Conservation (phyloP, 129 eudicot genomes). For the sunflower (Helianthus annuus) region DNA sequence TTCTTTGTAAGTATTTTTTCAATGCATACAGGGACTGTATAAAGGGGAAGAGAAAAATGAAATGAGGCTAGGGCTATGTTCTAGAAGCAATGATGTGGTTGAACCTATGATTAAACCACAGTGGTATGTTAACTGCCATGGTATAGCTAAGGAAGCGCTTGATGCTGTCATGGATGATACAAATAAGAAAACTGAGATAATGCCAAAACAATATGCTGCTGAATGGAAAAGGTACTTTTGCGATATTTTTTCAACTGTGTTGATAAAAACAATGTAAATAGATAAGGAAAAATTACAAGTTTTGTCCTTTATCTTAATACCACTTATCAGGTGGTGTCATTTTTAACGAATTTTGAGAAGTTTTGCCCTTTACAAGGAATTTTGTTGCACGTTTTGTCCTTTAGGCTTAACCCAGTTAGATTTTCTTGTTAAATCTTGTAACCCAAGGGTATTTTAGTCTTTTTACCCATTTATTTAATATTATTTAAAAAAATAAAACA, state of each 20-base stretch:
- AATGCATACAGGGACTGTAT: slow-evolving; percentile 63
- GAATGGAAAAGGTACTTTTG: slow-evolving; percentile 80
- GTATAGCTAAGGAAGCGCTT: slow-evolving; percentile 81
- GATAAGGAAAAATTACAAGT: no score
- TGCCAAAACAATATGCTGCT: slow-evolving; percentile 85
- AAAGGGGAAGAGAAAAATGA: slow-evolving; percentile 79
- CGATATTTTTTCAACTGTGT: neutral
- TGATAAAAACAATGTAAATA: neutral
- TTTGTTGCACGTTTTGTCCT: no score
- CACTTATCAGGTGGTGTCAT: no score
- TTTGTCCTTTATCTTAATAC: no score
- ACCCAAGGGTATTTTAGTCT: no score
- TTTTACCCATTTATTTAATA: no score
- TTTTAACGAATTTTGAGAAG: no score
- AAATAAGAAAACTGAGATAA: slow-evolving; percentile 64
- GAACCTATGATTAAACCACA: slow-evolving; percentile 98
- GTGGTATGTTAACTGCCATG: slow-evolving; percentile 86
- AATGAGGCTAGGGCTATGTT: slow-evolving; percentile 96
- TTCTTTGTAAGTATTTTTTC: neutral
- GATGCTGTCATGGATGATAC: slow-evolving; percentile 70
- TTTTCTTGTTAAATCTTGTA: no score
- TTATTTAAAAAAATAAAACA: no score
- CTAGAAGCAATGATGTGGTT: slow-evolving; percentile 88
- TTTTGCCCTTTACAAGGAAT: no score
- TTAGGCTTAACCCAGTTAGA: no score